These are phyloP conservation scores for Panaeolus cyanescens DNA, from an alignment of 768 basidiomycete species.

Conservation along the genomic window DNA sequence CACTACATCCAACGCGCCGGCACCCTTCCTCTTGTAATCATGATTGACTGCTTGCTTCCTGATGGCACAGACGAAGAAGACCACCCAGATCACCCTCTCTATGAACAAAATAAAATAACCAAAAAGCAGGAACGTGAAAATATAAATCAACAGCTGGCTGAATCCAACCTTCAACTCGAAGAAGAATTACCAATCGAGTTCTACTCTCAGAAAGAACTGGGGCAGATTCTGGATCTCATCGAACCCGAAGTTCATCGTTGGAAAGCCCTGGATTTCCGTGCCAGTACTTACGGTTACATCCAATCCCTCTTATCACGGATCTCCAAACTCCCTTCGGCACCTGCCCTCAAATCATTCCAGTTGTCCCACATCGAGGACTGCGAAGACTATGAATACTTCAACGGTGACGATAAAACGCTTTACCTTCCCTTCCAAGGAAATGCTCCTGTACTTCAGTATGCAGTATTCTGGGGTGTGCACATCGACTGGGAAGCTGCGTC, in stretches of 20 bases:
- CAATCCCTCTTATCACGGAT: conserved; percentile 43
- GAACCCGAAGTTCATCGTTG: conserved; percentile 56
- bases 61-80: conserved; percentile 28
- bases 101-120: conserved; percentile 21
- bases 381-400: conserved; percentile 42
- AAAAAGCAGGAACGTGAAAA: conserved; percentile 16
- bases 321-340: conserved; percentile 46
- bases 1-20: conserved; percentile 56
- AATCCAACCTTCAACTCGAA: conserved; percentile 9
- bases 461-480: conserved; percentile 70
- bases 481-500: conserved; percentile 60
- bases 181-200: conserved; percentile 13
- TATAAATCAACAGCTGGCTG: conserved; percentile 1
- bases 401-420: conserved; percentile 35
- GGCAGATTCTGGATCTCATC: conserved; percentile 42
- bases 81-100: conserved; percentile 22
- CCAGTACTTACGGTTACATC: conserved; percentile 49
- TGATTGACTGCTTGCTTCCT: conserved; percentile 41
- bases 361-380: conserved; percentile 60
- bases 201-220: conserved; percentile 34
- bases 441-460: conserved; percentile 49
- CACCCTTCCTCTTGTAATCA: conserved; percentile 53
- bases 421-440: conserved; percentile 56
- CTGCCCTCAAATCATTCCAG: conserved; percentile 52
- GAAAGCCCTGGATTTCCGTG: conserved; percentile 50